Conservation (phyloP, 2,329 filamentous ascomycete species). For the Purpureocillium takamizusanense region DNA sequence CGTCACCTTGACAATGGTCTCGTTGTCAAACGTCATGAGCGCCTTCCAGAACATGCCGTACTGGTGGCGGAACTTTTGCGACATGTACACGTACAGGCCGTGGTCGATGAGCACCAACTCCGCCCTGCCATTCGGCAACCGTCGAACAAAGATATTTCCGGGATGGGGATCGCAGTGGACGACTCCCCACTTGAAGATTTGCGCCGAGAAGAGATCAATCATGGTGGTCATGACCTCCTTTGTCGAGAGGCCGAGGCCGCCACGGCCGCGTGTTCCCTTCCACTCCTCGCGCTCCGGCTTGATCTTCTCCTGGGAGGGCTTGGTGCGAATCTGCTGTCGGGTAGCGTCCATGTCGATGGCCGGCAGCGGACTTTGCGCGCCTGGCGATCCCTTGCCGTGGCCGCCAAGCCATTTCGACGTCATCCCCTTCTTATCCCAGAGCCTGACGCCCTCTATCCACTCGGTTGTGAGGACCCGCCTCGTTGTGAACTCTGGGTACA, state of each 20-base stretch:
- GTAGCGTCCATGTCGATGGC: slow-evolving; percentile 37
- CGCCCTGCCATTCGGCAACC: slow-evolving; percentile 69
- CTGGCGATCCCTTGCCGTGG: slow-evolving; percentile 66
- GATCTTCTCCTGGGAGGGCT: slow-evolving; percentile 48
- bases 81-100: slow-evolving; percentile 90
- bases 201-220: slow-evolving; percentile 91
- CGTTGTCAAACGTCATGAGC: slow-evolving; percentile 87
- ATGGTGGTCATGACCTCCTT: slow-evolving; percentile 94
- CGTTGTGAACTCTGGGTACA: slow-evolving; percentile 75
- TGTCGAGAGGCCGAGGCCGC: slow-evolving; percentile 73
- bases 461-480: slow-evolving; percentile 85
- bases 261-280: slow-evolving; percentile 62
- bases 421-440: slow-evolving; percentile 87
- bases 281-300: slow-evolving; percentile 77
- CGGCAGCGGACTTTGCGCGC: slow-evolving; percentile 57
- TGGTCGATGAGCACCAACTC: slow-evolving; percentile 96
- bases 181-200: slow-evolving; percentile 95
- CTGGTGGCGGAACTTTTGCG: slow-evolving; percentile 70
- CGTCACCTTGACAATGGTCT: slow-evolving; percentile 64
- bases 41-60: slow-evolving; percentile 91
- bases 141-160: slow-evolving; percentile 92
- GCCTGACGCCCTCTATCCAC: slow-evolving; percentile 89
- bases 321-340: slow-evolving; percentile 36
- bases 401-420: slow-evolving; percentile 71
- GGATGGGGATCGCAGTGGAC: slow-evolving; percentile 97